Base-by-base conservation (phyloP, 805 yeast species). In the Candida loeiensis region DNA sequence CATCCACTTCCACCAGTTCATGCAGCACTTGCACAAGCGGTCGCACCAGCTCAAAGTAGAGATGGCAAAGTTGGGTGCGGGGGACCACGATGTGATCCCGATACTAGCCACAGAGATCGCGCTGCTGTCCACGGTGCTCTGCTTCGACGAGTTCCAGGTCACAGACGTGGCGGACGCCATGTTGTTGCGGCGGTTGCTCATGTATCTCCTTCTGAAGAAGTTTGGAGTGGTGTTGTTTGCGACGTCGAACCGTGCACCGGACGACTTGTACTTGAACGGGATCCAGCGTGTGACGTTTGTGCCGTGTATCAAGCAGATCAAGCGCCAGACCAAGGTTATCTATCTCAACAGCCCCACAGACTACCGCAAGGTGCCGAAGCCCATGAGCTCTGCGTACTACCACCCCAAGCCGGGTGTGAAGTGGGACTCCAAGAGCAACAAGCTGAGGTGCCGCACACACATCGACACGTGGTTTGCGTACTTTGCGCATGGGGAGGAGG, bases 151-250 rank as follows among this genome's bases (percentile, higher is more conserved):
- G 64, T 91, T 93, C 57, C 98, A 93, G 63, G 99, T 93, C 31
- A 88, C 96, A 1, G 99, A 93, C 60, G 97, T 93, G 21, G 99
- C 98, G 0, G 99, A 93, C 62, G 99, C 99, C 2, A 93, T 93
- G 98, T 71, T 93, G 24, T 70, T 93, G 31, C 77, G 99, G 47
- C 71, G 96, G 37, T 66, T 90, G 28, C 55, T 87, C 29, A 76
- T 79, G 52, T 61, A 79, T 27, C 70, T 86, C n/a, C 63, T 90
- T 41, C 76, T 83, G 34, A 77, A 81, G 0, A 77, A 82, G 38
- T 83, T 84, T 54, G 98, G 98, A 1, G 81, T 90, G 16, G 80
- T 90, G 1, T 64, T 93, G 7, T 90, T 93, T 68, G 90, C 96
- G 19, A 93, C 99, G 1, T 88, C 96, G 6, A 93, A 93, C 62